These are phyloP conservation scores for Thelonectria rubi DNA, from an alignment of 2,329 filamentous ascomycete species.

Conservation along the genomic window DNA sequence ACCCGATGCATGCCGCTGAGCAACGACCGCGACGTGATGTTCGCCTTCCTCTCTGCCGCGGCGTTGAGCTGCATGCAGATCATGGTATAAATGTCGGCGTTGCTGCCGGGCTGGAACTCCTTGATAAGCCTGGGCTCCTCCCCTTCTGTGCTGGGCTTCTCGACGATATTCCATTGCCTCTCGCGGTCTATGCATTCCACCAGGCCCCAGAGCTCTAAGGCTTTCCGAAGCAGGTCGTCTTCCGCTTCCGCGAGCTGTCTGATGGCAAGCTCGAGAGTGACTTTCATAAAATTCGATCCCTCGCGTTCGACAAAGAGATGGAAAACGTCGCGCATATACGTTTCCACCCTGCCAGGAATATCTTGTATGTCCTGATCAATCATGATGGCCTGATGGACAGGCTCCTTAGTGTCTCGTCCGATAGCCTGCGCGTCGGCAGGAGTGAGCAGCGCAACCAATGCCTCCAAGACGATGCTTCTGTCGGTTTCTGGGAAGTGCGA, in stretches of 20 bases:
- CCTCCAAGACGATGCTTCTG: slow-evolving; percentile 53
- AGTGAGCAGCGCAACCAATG: slow-evolving; percentile 46
- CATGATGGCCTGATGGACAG: slow-evolving; percentile 58
- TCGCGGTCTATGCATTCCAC: slow-evolving; percentile 73
- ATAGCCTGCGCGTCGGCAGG: slow-evolving; percentile 49
- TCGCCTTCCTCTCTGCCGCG: slow-evolving; percentile 70
- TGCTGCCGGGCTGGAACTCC: slow-evolving; percentile 57
- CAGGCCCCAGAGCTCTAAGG: slow-evolving; percentile 71
- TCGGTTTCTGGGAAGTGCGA: slow-evolving; percentile 66
- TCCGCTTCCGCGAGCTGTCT: slow-evolving; percentile 56
- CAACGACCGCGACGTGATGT: slow-evolving; percentile 65
- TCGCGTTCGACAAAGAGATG: slow-evolving; percentile 67
- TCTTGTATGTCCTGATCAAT: slow-evolving; percentile 70
- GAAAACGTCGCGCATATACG: slow-evolving; percentile 67
- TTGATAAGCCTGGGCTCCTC: slow-evolving; percentile 58
- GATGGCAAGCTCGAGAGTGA: slow-evolving; percentile 64
- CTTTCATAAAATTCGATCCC: slow-evolving; percentile 67
- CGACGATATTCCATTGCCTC: slow-evolving; percentile 66
- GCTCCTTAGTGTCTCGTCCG: slow-evolving; percentile 47
- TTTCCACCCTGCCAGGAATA: slow-evolving; percentile 65
- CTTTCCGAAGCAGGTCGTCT: slow-evolving; percentile 65
- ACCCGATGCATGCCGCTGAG: slow-evolving; percentile 69
- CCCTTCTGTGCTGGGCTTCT: slow-evolving; percentile 55
- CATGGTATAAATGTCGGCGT: slow-evolving; percentile 67
- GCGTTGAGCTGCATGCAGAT: slow-evolving; percentile 72